Evolutionary conservation across 2,329 filamentous ascomycete species (phyloP).

Genomic region (Nemania sp.): DNA sequence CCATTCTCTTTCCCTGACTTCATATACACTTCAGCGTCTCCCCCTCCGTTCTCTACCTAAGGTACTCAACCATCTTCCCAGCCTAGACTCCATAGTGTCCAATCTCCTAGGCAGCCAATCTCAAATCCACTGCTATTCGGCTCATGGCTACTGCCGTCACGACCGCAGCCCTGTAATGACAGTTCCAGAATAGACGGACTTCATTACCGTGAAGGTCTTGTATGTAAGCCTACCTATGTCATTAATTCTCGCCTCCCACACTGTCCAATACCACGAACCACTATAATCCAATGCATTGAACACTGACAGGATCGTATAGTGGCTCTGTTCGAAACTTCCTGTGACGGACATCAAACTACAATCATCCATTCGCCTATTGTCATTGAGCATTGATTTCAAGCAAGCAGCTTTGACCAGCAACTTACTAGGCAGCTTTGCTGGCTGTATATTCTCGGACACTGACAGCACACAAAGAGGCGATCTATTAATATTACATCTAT

Average conservation of each 20-base stretch:
- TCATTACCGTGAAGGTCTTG: neutral
- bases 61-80: neutral
- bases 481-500: slow-evolving; percentile 14
- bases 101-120: neutral
- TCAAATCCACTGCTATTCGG: neutral
- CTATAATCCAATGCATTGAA: slow-evolving; percentile 2
- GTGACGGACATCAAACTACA: slow-evolving; percentile 7
- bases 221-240: neutral
- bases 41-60: neutral
- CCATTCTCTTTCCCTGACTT: neutral
- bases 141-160: neutral
- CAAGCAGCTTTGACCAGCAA: slow-evolving; percentile 16
- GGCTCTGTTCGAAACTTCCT: neutral
- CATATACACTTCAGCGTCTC: slow-evolving; percentile 12
- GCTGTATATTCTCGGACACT: slow-evolving; percentile 3
- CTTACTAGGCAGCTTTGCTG: neutral
- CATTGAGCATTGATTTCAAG: slow-evolving; percentile 13
- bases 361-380: slow-evolving; percentile 9
- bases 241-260: neutral
- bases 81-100: slow-evolving; percentile 18
- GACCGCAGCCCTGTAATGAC: neutral
- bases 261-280: neutral
- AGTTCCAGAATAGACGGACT: neutral
- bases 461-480: neutral
- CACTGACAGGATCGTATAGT: slow-evolving; percentile 11